Base-by-base conservation (phyloP, 495 filamentous ascomycete genomes). In the Lentithecium fluviatile region DNA sequence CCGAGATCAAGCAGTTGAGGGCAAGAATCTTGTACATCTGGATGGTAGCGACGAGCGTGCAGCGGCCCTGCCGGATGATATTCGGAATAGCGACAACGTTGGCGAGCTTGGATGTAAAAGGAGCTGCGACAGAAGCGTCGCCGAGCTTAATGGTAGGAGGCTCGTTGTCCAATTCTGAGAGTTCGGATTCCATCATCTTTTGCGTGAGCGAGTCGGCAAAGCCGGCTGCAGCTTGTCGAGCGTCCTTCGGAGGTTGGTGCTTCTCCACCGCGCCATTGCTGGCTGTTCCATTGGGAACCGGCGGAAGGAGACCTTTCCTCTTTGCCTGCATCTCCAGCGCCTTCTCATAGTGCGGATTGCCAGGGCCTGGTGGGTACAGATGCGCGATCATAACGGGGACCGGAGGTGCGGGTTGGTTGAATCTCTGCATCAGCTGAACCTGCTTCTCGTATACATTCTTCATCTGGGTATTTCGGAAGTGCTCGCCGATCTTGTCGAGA, bases 1-100 rank as follows among this genome's bases (percentile, higher is more conserved):
- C 94, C 69, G 89, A 95, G 73, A 99, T 99, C 69, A 99, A 78
- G 72, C 94, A 99, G 78, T 99, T 99, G 58, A 99, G 78, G 20
- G 94, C 94, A 52, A 99, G 82, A 68, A 99, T 99, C 80, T 99
- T 99, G 82, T 97, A 99, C 94, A 99, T 99, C 77, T 99, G 94
- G 64, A 99, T 97, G 2, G 95, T 97, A 4, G 94, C 93, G 47
- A 99, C 95, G 11, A 99, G 80, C 1, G 94, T 97, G 75, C 94
- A 99, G 58, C 94, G 87, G 50, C 94, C 94, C 76, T 99, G 94
- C 60, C 94, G 88, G 65, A 99, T 90, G 67, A 99, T 99, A 78
- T 99, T 97, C 17, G 94, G 91, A 62, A 99, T 93, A 43, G 94
- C 94, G 65, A 99, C 83, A 50, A 99, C 94, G 68, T 97, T 96